Conservation (phyloP, 2,329 filamentous ascomycete species). For the Pyrenochaeta sp. region DNA sequence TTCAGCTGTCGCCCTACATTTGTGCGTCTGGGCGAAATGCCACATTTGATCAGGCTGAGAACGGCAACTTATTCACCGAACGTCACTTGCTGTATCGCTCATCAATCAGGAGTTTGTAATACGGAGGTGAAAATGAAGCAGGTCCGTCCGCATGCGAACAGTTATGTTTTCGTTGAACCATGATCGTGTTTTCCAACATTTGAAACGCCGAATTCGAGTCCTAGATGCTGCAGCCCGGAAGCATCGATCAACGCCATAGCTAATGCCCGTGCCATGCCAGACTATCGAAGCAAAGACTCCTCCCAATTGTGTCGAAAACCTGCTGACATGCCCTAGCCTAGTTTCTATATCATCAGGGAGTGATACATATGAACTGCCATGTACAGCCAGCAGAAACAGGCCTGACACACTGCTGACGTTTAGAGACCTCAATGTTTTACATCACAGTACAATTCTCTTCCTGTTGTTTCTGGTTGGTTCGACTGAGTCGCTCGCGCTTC, state of each 20-base stretch:
- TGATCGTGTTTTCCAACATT: not conserved
- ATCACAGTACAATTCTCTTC: slow-evolving; percentile 89
- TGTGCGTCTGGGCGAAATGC: too few relatives aligned
- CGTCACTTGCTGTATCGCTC: too few relatives aligned
- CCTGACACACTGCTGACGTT: not conserved
- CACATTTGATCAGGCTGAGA: too few relatives aligned
- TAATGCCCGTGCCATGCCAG: not conserved
- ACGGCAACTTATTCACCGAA: too few relatives aligned
- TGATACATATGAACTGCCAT: not conserved
- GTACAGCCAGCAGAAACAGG: not conserved
- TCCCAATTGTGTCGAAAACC: not conserved
- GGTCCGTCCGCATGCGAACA: not conserved
- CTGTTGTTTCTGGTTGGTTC: slow-evolving; percentile 83
- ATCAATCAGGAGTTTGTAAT: too few relatives aligned
- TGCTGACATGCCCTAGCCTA: not conserved
- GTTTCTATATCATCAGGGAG: too few relatives aligned
- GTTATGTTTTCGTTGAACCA: not conserved
- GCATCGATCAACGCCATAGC: not conserved
- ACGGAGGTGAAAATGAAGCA: too few relatives aligned
- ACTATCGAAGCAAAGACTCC: not conserved
- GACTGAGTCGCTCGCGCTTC: slow-evolving; percentile 78
- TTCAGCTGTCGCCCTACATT: too few relatives aligned
- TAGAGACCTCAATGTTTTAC: slow-evolving; percentile 55
- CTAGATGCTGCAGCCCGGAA: not conserved
- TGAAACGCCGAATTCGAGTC: not conserved